These are phyloP conservation scores for Ophiorrhiza pumila DNA, from an alignment of 257 asterid species.

Conservation along the genomic window DNA sequence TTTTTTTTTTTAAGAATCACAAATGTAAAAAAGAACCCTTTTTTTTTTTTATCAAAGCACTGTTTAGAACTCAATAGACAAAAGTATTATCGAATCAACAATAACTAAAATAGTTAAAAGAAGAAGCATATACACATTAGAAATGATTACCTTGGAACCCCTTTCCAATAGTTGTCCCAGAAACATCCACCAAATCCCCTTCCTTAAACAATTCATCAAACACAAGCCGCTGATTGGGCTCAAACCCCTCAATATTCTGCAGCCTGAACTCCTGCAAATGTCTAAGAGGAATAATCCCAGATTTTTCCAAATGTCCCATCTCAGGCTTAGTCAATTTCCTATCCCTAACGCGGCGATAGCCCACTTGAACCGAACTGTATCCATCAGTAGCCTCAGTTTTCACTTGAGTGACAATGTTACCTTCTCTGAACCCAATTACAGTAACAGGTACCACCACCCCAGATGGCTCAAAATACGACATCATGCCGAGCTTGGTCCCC, in stretches of 20 bases:
- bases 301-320: conserved; percentile 81
- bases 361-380: conserved; percentile 82
- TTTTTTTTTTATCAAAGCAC: not conserved
- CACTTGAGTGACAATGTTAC: conserved; percentile 87
- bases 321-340: conserved; percentile 86
- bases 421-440: conserved; percentile 87
- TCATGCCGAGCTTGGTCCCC: conserved; percentile 95
- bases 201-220: conserved; percentile 66
- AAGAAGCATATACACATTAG: not conserved
- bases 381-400: conserved; percentile 84
- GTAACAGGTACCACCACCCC: conserved; percentile 91
- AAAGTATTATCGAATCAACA: not conserved
- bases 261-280: conserved; percentile 90
- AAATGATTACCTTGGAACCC: conserved; percentile 82
- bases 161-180: conserved; percentile 87
- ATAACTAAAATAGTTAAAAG: not conserved
- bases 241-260: conserved; percentile 62
- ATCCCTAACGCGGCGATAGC: conserved; percentile 81
- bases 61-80: too few relatives aligned
- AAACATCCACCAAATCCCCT: conserved; percentile 87
- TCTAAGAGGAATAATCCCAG: conserved; percentile 80
- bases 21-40: too few relatives aligned
- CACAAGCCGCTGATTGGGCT: conserved; percentile 60
- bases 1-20: too few relatives aligned
- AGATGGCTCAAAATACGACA: conserved; percentile 66